Conservation (phyloP, 805 yeast genomes). For the Starmerella etchellsii region DNA sequence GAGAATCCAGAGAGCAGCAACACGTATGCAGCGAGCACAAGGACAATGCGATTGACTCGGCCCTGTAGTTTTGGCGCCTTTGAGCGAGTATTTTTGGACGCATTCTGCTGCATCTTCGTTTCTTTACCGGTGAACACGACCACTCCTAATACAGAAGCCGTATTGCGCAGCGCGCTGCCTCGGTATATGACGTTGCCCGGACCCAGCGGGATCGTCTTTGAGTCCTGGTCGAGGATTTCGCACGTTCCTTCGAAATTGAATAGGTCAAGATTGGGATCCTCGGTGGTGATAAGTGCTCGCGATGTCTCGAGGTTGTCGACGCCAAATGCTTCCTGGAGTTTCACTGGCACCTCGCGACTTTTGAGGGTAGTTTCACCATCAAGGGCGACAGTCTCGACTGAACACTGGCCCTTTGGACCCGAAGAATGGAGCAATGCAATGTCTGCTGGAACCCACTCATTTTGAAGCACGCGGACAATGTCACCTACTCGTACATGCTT, state of each 20-base stretch:
- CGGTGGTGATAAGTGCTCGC: conserved; percentile 40
- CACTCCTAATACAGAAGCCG: conserved; percentile 58
- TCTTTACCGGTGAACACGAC: conserved; percentile 93
- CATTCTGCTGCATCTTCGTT: conserved; percentile 89
- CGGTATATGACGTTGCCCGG: conserved; percentile 78
- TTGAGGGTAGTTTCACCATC: conserved; percentile 96
- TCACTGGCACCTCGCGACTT: conserved; percentile 53
- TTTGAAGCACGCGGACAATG: conserved; percentile 52
- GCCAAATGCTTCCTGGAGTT: conserved; percentile 35
- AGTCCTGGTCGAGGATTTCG: conserved; percentile 25
- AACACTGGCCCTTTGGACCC: conserved; percentile 46
- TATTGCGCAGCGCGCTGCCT: conserved; percentile 82
- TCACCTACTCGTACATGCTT: conserved; percentile 79
- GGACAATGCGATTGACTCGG: conserved; percentile 68
- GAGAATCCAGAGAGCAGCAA: conserved; percentile 62
- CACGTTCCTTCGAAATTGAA: conserved; percentile 76
- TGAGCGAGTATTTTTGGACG: conserved; percentile 73
- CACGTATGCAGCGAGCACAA: conserved; percentile 79
- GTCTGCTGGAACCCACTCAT: conserved; percentile 95
- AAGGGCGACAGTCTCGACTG: conserved; percentile 89
- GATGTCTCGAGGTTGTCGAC: conserved; percentile 34
- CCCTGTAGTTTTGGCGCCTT: conserved; percentile 88
- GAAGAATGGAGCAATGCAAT: conserved; percentile 55
- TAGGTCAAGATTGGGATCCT: conserved; percentile 84
- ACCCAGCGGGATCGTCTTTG: conserved; percentile 43